Percentiles rank a stretch among this genome's conserved stretches.
Conservation (phyloP, 495 filamentous ascomycete species). For the Penicillium odoratum region DNA sequence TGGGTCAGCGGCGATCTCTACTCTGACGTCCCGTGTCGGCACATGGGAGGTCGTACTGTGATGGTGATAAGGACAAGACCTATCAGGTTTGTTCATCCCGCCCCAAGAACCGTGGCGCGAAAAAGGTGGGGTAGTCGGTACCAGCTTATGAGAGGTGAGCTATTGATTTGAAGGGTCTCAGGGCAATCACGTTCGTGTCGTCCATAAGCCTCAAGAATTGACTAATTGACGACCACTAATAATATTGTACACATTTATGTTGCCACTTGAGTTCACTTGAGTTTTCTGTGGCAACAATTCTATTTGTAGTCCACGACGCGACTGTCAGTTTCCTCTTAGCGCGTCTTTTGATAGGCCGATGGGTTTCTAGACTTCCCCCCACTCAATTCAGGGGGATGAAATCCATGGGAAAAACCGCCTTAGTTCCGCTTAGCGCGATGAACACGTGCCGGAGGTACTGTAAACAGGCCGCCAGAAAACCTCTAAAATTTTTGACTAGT, state of each 20-base stretch:
- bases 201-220: too few relatives aligned
- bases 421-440: constrained; percentile 5
- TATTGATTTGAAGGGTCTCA: background rate
- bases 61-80: constrained; percentile 5
- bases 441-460: constrained; percentile 5
- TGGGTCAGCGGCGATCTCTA: background rate
- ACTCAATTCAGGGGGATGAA: constrained; percentile 4
- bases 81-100: constrained; percentile 3
- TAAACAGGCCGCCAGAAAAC: background rate
- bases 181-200: background rate
- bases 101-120: background rate
- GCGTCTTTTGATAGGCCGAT: background rate
- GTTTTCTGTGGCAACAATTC: background rate
- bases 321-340: background rate
- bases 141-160: background rate
- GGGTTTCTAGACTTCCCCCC: constrained; percentile 2
- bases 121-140: constrained; percentile 2
- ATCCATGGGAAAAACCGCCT: background rate
- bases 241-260: background rate
- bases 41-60: background rate
- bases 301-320: constrained; percentile 2
- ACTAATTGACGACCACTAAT: background rate
- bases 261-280: background rate
- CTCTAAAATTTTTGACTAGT: background rate
- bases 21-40: background rate